Base-by-base conservation (phyloP, 179 eudicot species). In the Camellia oleifera region DNA sequence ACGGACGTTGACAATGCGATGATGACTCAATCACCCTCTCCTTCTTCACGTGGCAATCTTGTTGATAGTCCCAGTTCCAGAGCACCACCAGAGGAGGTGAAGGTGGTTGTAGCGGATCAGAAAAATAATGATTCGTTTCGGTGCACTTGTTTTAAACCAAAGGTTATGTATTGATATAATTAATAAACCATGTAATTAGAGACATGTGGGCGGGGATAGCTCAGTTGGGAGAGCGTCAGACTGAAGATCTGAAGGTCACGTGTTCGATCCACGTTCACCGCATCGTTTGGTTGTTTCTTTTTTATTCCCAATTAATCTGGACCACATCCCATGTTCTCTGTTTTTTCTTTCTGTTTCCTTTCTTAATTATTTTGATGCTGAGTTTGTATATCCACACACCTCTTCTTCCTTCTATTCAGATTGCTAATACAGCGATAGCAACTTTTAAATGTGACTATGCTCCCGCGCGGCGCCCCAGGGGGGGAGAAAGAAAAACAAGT, bases 191-290 rank as follows among this genome's bases (percentile, higher is more conserved):
- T 52, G 40, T 32, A 32, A 32, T 32, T 32, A 32, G 40, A 1
- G 40, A 32, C 40, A 32, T 32, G 0, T 32, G 40, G 40, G 92
- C 93, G 91, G 94, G 98, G 97, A 95, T 95, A 93, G 99, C 99
- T 95, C 99, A 95, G 98, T 95, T 95, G 97, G 97, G 97, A 95
- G 98, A 95, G 97, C 97, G 97, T 95, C 97, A 93, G 97, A 93
- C 94, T 92, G 97, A 95, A 95, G 98, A 95, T 93, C 92, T 93
- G 97, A 93, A 93, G 97, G 98, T 93, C 97, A 79, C 94, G 97
- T 92, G 97, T 95, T 95, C 97, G 97, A 95, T 93, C 98, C 98
- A 95, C 95, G 97, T 80, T 94, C 98, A 95, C 97, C 97, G 97
- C 98, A 95, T 72, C 40, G 40, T 32, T 1, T 32, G 40, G 40